Evolutionary conservation across 805 yeast species (phyloP).

Genomic region (Candida taoyuanica): DNA sequence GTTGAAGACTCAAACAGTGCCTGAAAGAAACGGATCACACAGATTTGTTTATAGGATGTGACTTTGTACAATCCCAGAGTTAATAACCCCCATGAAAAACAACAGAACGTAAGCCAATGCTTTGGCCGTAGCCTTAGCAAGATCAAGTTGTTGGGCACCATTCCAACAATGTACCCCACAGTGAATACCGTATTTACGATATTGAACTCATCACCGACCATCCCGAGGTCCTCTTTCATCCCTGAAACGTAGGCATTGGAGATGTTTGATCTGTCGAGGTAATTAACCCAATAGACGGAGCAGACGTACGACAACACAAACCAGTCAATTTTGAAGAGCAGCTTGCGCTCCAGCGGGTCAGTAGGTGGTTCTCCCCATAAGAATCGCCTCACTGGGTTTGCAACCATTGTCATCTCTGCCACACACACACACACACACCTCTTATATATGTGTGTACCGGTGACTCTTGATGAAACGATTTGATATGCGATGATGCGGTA

Average conservation of each 20-base stretch:
- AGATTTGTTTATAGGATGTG: constrained; percentile 42
- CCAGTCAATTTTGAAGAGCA: constrained; percentile 26
- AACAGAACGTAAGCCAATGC: constrained; percentile 51
- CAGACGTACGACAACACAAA: constrained; percentile 23
- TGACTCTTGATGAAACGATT: too few relatives aligned
- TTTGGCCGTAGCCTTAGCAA: constrained; percentile 49
- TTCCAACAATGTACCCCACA: constrained; percentile 56
- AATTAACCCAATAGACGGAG: constrained; percentile 37
- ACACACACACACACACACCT: too few relatives aligned
- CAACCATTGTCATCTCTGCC: too few relatives aligned
- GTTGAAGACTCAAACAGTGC: constrained; percentile 59
- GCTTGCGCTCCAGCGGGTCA: constrained; percentile 19
- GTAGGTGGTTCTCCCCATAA: constrained; percentile 26
- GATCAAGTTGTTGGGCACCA: constrained; percentile 57
- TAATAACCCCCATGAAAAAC: constrained; percentile 51
- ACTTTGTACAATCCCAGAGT: constrained; percentile 49
- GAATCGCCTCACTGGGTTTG: too few relatives aligned
- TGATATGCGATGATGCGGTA: not conserved
- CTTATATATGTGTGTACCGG: too few relatives aligned
- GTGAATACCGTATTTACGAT: constrained; percentile 51
- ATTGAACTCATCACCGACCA: constrained; percentile 47
- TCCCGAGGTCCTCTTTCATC: constrained; percentile 50
- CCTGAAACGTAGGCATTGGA: constrained; percentile 64
- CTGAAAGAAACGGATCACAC: constrained; percentile 55
- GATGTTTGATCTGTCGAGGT: constrained; percentile 53